Conservation (phyloP, 225 moss, liverwort and hornwort species). For the Pseudoscleropodium purum region DNA sequence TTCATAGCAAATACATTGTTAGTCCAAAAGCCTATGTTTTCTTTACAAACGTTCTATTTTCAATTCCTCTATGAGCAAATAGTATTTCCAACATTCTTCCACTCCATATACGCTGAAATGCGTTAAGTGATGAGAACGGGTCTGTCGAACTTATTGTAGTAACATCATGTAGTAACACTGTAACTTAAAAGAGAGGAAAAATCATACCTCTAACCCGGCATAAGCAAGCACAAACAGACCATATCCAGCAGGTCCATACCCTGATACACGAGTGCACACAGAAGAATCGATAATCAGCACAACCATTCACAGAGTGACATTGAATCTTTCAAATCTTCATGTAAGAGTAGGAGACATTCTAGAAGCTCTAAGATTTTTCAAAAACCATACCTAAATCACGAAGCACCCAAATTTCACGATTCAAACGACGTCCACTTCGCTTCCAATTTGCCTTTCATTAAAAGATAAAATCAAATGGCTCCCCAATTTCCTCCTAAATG, state of each 20-base stretch:
- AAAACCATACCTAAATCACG: background rate
- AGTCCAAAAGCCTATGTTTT: background rate
- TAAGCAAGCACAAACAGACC: slow-evolving; percentile 83
- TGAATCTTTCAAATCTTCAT: background rate
- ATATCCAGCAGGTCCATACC: slow-evolving; percentile 89
- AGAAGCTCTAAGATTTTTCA: background rate
- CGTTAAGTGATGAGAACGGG: background rate
- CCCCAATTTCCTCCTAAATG: background rate
- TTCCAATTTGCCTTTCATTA: background rate
- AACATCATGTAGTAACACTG: background rate
- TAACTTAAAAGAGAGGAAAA: background rate
- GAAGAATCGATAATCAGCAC: background rate
- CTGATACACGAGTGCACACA: slow-evolving; percentile 18
- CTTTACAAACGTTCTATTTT: too few relatives aligned
- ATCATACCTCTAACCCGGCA: slow-evolving; percentile 77
- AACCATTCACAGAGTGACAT: background rate
- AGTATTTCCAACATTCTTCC: background rate
- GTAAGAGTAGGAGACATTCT: background rate
- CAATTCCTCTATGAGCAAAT: background rate
- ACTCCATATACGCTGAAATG: background rate
- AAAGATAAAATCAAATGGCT: background rate
- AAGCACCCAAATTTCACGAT: background rate
- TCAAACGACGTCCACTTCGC: background rate
- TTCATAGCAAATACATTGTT: background rate
- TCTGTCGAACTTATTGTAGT: background rate